phyloP scores from a whole-genome alignment of 768 basidiomycete genomes.

The Termitomyces sp. region DNA sequence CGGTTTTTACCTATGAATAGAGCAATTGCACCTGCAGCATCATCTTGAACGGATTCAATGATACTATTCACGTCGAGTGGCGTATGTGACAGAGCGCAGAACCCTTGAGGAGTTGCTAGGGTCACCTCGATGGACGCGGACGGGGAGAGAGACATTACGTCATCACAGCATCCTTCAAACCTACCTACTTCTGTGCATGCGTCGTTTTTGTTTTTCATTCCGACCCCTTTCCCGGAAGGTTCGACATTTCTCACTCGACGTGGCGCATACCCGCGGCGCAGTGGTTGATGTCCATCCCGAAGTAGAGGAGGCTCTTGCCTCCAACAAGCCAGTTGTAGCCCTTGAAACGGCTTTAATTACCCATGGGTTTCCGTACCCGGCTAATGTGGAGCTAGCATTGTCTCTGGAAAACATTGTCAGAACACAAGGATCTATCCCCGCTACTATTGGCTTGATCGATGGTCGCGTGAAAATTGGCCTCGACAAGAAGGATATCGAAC shows the following conservation, averaged over 20 bases:
- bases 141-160: constrained; percentile 11
- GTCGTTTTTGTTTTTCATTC: not conserved
- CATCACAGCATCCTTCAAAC: not conserved
- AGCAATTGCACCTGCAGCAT: constrained; percentile 65
- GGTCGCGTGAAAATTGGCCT: constrained; percentile 89
- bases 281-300: constrained; percentile 75
- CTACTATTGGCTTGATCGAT: constrained; percentile 80
- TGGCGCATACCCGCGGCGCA: constrained; percentile 17
- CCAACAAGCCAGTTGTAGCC: constrained; percentile 71
- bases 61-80: constrained; percentile 53
- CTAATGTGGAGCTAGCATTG: constrained; percentile 63
- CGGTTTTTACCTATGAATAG: constrained; percentile 58
- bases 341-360: constrained; percentile 91
- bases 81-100: constrained; percentile 53
- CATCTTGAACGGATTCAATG: constrained; percentile 55
- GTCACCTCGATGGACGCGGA: constrained; percentile 38
- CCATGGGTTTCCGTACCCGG: constrained; percentile 85
- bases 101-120: constrained; percentile 38
- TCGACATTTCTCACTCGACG: not conserved
- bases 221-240: not conserved
- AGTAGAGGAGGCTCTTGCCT: constrained; percentile 71
- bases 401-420: constrained; percentile 74
- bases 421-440: constrained; percentile 73
- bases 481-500: constrained; percentile 53
- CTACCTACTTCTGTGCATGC: not conserved